Conservation (phyloP, 805 yeast species). For the Starmerella khaoyaiensis region DNA sequence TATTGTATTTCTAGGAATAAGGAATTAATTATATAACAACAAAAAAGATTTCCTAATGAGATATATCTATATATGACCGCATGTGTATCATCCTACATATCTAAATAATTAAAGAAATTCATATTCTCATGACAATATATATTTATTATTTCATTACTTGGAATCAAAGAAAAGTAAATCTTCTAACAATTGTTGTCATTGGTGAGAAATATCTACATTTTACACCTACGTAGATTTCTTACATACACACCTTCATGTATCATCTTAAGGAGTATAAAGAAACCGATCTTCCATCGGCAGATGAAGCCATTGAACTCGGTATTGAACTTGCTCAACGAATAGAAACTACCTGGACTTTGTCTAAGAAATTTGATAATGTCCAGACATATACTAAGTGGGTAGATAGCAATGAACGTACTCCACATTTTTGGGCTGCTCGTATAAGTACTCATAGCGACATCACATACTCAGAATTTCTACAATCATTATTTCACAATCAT, state of each 20-base stretch:
- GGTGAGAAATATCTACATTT: no score
- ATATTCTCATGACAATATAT: no score
- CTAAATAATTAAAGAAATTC: no score
- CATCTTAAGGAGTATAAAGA: slow-evolving; percentile 16
- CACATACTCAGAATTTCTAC: slow-evolving; percentile 22
- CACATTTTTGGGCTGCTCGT: slow-evolving; percentile 30
- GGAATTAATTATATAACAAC: no score
- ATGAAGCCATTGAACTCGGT: slow-evolving; percentile 18
- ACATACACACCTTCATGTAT: slow-evolving; percentile 12
- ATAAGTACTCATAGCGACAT: slow-evolving; percentile 26
- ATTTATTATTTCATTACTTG: no score
- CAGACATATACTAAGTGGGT: slow-evolving; percentile 21
- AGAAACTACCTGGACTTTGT: slow-evolving; percentile 19
- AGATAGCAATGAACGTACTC: slow-evolving; percentile 16
- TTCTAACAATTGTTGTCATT: no score
- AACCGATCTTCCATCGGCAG: slow-evolving; percentile 19
- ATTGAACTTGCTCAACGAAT: slow-evolving; percentile 16
- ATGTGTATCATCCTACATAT: no score
- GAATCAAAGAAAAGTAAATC: no score
- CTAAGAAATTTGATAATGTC: slow-evolving; percentile 16
- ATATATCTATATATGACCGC: no score
- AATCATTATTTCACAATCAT: slow-evolving; percentile 28
- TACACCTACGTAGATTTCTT: background rate
- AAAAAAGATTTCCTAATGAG: no score
- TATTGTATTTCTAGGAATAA: no score